Evolutionary conservation across 768 basidiomycete species (phyloP).

Genomic region (Strobilomyces dryophilus): DNA sequence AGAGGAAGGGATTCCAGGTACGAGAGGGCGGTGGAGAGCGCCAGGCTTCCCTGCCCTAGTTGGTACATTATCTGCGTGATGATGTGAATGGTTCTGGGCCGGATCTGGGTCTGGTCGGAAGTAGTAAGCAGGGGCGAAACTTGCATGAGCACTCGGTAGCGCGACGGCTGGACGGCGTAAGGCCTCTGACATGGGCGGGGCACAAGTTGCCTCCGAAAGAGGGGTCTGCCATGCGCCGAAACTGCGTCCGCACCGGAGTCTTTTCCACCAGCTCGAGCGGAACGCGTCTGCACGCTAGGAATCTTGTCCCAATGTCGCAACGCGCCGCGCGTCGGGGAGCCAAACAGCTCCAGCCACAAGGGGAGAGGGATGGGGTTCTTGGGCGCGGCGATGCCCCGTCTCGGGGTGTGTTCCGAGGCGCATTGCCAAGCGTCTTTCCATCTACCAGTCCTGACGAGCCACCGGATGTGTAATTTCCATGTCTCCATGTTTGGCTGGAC

Average conservation of each 20-base stretch:
- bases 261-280: neutral
- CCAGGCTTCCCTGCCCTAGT: conserved; percentile 35
- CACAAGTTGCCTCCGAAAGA: conserved; percentile 11
- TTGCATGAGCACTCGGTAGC: conserved; percentile 39
- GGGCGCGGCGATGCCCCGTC: conserved; percentile 5
- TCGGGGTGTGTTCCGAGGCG: conserved; percentile 24
- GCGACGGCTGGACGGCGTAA: conserved; percentile 16
- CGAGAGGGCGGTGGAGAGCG: conserved; percentile 41
- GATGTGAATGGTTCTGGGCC: conserved; percentile 41
- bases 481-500: conserved; percentile 51
- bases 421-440: conserved; percentile 59
- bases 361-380: conserved; percentile 34
- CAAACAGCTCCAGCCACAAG: conserved; percentile 63
- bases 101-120: conserved; percentile 31
- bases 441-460: conserved; percentile 48
- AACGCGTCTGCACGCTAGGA: neutral
- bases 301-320: conserved; percentile 17
- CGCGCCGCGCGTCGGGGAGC: conserved; percentile 37
- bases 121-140: conserved; percentile 37
- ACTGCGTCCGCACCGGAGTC: neutral
- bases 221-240: neutral
- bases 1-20: conserved; percentile 51
- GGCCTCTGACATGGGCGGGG: conserved; percentile 13
- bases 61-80: conserved; percentile 47
- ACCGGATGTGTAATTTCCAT: conserved; percentile 51